Evolutionary conservation across 257 asterid genomes (phyloP).

Genomic region (Capsicum rhomboideum): DNA sequence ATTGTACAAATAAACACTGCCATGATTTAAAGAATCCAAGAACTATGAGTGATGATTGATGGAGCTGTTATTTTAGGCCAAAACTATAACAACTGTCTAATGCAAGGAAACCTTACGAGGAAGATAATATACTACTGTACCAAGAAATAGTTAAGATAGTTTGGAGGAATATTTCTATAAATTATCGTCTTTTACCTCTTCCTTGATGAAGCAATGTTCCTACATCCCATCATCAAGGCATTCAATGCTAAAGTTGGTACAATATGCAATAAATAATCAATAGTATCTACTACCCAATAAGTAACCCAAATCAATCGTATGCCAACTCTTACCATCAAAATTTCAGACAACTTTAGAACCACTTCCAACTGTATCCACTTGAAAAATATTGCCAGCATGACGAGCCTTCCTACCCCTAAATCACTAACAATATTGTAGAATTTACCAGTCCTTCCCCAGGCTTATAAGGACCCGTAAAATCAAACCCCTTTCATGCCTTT

Average conservation of each 20-base stretch:
- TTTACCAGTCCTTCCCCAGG: not conserved
- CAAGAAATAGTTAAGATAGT: not conserved
- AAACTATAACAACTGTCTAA: not conserved
- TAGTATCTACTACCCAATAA: not conserved
- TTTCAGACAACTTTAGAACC: not conserved
- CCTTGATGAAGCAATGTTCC: not conserved
- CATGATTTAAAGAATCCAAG: not conserved
- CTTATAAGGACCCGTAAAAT: not conserved
- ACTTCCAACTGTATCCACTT: not conserved
- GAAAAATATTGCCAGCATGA: not conserved
- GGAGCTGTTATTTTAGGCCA: not conserved
- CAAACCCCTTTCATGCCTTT: not conserved
- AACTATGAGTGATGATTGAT: not conserved
- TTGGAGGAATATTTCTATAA: not conserved
- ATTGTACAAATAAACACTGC: too few species aligned
- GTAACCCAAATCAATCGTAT: not conserved
- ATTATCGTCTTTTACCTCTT: not conserved
- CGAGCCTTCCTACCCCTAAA: not conserved
- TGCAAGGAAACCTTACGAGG: not conserved
- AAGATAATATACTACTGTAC: not conserved
- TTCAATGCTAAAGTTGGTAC: not conserved
- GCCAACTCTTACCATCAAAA: not conserved
- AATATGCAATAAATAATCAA: not conserved
- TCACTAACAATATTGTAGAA: not conserved
- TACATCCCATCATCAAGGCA: not conserved